Evolutionary conservation across 805 yeast species (phyloP).

Genomic region (Candida anglica): DNA sequence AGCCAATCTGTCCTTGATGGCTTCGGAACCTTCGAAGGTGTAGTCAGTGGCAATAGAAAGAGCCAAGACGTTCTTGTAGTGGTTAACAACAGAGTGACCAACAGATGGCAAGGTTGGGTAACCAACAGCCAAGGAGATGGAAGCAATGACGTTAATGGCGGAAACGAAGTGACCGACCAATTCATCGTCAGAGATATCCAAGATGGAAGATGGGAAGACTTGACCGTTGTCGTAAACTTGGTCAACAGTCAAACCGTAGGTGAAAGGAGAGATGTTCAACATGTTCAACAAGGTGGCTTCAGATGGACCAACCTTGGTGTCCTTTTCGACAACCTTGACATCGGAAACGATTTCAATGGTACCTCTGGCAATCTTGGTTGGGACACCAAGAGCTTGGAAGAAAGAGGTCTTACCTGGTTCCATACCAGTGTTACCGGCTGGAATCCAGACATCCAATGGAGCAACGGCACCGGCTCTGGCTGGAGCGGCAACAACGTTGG

Average conservation of each 20-base stretch:
- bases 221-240: conserved; percentile 99
- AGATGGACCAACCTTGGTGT: conserved; percentile 94
- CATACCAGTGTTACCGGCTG: conserved; percentile 99
- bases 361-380: conserved; percentile 99
- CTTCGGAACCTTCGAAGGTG: conserved; percentile 99
- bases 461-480: conserved; percentile 99
- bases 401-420: conserved; percentile 99
- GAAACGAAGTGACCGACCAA: conserved; percentile 86
- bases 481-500: conserved; percentile 99
- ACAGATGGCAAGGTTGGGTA: conserved; percentile 99
- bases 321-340: conserved; percentile 88
- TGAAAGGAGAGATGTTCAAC: conserved; percentile 99
- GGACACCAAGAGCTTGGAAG: conserved; percentile 99
- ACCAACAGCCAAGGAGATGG: conserved; percentile 94
- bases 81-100: conserved; percentile 97
- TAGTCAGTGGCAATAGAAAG: conserved; percentile 97
- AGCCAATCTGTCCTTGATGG: conserved; percentile 98
- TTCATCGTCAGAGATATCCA: conserved; percentile 98
- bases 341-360: conserved; percentile 98
- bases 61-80: conserved; percentile 98
- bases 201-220: conserved; percentile 92
- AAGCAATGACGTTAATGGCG: conserved; percentile 91
- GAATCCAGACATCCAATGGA: conserved; percentile 95
- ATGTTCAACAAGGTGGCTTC: conserved; percentile 98
- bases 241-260: conserved; percentile 95